Conservation (phyloP, 257 asterid genomes). For the Fraxinus cuspidata region DNA sequence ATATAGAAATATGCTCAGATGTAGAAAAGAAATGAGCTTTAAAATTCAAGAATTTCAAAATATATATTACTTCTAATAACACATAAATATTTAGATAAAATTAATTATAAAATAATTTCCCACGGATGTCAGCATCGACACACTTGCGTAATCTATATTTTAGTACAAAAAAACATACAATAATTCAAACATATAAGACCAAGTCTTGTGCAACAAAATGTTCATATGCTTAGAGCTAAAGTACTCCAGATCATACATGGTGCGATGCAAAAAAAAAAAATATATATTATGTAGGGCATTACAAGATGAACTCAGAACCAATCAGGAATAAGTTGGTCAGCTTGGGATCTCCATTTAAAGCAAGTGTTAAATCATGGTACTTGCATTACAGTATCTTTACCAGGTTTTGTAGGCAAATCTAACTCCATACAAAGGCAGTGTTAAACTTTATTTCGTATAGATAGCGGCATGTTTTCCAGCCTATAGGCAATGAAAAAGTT, state of each 20-base stretch:
- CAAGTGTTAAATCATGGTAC: background rate
- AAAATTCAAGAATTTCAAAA: background rate
- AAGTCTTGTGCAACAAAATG: background rate
- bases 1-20: background rate
- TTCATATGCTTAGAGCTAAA: background rate
- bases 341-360: background rate
- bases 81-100: no score
- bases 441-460: background rate
- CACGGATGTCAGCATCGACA: background rate
- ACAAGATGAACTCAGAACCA: background rate
- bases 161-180: background rate
- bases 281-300: no score
- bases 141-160: background rate
- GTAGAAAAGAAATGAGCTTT: background rate
- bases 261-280: background rate
- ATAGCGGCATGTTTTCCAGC: background rate
- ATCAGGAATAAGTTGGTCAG: background rate
- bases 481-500: background rate
- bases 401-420: background rate
- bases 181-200: background rate
- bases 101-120: background rate
- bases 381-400: no score
- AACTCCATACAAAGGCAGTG: background rate
- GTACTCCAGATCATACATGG: background rate
- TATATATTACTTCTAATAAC: no score